A percentile compares a stretch with the other conserved stretches of the same genome.
Evolutionary conservation across 148 eudicot genomes (phyloP).

Genomic region (Polygonum maritimum): DNA sequence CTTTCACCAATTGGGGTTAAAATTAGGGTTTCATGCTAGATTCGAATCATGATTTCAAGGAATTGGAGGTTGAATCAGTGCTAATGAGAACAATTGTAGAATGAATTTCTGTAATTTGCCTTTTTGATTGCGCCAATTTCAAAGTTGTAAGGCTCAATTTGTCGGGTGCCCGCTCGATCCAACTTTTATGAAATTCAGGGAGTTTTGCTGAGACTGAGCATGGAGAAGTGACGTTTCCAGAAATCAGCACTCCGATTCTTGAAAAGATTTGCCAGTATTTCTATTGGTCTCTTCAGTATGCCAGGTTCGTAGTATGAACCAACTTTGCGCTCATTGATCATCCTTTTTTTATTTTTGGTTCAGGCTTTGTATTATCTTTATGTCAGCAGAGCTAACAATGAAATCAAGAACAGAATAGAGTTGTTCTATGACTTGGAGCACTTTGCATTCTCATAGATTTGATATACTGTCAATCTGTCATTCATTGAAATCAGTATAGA

Average conservation of each 20-base stretch:
- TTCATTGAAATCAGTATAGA: not conserved
- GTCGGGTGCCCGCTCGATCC: not conserved
- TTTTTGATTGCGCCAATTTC: not conserved
- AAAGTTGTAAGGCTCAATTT: not conserved
- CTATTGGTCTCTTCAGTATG: constrained; percentile 96
- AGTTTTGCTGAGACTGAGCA: constrained; percentile 73
- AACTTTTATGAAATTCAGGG: constrained; percentile 23
- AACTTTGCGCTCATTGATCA: not conserved
- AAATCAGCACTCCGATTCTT: constrained; percentile 79
- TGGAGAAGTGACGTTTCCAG: constrained; percentile 77
- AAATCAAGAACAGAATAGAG: not conserved
- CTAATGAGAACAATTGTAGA: not conserved
- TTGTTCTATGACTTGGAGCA: not conserved
- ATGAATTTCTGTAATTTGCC: not conserved
- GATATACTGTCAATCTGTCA: not conserved
- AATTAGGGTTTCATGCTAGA: constrained; percentile 26
- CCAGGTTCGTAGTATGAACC: constrained; percentile 38
- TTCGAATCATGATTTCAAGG: not conserved
- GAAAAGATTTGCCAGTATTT: constrained; percentile 99
- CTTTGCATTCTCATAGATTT: not conserved
- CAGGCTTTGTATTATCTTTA: not conserved
- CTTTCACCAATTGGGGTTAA: not conserved
- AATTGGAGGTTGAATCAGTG: not conserved
- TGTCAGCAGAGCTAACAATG: not conserved
- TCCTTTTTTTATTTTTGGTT: not conserved